Base-by-base conservation (phyloP, 2,329 filamentous ascomycete species). In the Exophiala calicioides region DNA sequence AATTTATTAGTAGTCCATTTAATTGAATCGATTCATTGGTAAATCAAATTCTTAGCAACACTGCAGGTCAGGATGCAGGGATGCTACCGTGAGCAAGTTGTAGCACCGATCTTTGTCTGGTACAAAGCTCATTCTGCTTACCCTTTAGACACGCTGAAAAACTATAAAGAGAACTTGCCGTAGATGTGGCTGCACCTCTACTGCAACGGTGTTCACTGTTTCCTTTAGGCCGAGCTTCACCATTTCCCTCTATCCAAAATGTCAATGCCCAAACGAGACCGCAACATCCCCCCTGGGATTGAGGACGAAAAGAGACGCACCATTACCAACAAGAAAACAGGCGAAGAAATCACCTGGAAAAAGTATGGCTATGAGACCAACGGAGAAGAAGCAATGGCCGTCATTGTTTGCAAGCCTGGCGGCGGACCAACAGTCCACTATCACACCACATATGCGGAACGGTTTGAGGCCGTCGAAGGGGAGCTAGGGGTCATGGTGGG, bases 341-440 rank as follows among this genome's bases (percentile, higher is more conserved):
- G 52, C 16, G 54, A 57, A 23, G 43, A 29, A 16, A 37, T 55
- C 20, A 48, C 43, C 8, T 44, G 47, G 30, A 26, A 39, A 16
- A 52, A 46, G 29, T 57, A 55, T 30, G 45, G 51, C 6, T 51
- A 45, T 23, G 54, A 57, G 21, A 55, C 38, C 32, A 31, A 32
- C 16, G 52, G 52, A 5, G 34, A 35, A 13, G 35, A 44, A 33
- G 47, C 44, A 1, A 38, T 29, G 18, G 44, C 46, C 18, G 23
- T 23, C 3, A 26, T 53, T 18, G 26, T 39, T 7, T 47, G 44
- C 52, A 39, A 44, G n/a, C 54, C 54, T 2, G 52, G 54, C 37
- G 54, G 54, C 19, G 54, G 52, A 5, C 52, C 52, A 3, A 41
- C 54, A 3, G 23, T 43, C 1, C 54, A 57, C 40, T 57, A 52